These are phyloP conservation scores for Apiospora hydei DNA, from an alignment of 2,329 filamentous ascomycete species.

Conservation along the genomic window DNA sequence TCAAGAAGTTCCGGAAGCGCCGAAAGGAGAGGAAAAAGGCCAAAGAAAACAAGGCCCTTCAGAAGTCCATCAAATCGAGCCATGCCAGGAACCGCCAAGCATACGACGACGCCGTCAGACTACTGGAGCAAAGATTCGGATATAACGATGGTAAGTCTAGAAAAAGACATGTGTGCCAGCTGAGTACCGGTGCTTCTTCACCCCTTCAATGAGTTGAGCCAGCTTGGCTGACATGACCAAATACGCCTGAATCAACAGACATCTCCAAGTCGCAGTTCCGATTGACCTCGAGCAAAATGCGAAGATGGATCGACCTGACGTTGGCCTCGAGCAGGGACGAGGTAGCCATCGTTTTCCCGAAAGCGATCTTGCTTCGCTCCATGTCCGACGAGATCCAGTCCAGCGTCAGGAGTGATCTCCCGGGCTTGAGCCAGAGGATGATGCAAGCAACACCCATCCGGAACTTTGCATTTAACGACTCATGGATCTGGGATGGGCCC, in stretches of 20 bases:
- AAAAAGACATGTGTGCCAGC: too few species aligned
- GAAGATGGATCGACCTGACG: not conserved
- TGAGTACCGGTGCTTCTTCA: not conserved
- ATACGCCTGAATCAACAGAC: not conserved
- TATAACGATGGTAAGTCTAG: not conserved
- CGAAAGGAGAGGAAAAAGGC: not conserved
- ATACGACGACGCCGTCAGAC: not conserved
- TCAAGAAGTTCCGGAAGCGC: not conserved
- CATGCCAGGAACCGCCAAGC: not conserved
- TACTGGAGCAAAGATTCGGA: not conserved
- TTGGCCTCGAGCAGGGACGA: not conserved
- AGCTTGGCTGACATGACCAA: not conserved
- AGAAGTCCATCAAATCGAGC: not conserved
- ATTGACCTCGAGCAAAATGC: not conserved
- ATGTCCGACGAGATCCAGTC: not conserved
- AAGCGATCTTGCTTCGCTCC: not conserved
- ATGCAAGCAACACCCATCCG: not conserved
- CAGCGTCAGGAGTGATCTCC: not conserved
- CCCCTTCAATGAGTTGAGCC: not conserved
- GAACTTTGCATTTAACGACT: not conserved
- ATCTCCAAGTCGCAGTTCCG: not conserved
- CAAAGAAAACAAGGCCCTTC: not conserved
- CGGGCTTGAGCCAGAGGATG: not conserved
- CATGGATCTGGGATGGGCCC: not conserved
- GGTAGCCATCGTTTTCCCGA: not conserved